Evolutionary conservation across 2,329 filamentous ascomycete genomes (phyloP), one percentile per base, ranked within the genome.

Genomic region (Westerdykella ornata): DNA sequence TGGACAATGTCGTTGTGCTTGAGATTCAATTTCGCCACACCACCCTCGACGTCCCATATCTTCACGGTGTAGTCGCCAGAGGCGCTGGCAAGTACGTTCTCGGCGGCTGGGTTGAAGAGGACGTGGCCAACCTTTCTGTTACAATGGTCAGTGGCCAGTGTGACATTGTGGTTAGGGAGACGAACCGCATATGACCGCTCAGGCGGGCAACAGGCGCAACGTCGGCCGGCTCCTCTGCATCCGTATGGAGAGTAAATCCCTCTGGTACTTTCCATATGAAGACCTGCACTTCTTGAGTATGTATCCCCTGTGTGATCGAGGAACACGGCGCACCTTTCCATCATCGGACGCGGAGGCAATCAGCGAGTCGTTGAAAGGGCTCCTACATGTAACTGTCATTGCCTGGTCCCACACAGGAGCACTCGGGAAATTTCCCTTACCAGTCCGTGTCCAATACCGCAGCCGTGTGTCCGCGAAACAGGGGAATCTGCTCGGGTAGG

Each of bases 391-490:
- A 16, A 47, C 3, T 49, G 12, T 44, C 39, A 43, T n/a, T n/a
- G 43, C 28, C 14, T 14, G 3, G 12, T 17, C 4, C 30, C 14
- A 3, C 12, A 33, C 7, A 33, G 14, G n/a, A 33, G 30, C 16
- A 17, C 13, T 6, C n/a, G 30, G 13, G 12, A n/a, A 4, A 22
- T 37, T 41, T 42, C 57, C 40, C n/a, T n/a, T 58, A 90, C 90
- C 90, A 98, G 74, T 98, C 92, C 53, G 90, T 97, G 69, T 98
- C 92, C 62, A 98, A 78, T 38, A 98, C 92, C 45, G 90, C 82
- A 37, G 88, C 88, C 33, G 92, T 98, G 69, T 98, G 92, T 46
- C 92, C 92, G 56, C 92, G 84, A 70, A 97, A 98, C 59, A 98
- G 76, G 46, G 92, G 92, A 56, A 98, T 85, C 61, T 86, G 82